Evolutionary conservation across 1,139 yeast genomes (phyloP).

Genomic region (Groenewaldozyma auringiensis): DNA sequence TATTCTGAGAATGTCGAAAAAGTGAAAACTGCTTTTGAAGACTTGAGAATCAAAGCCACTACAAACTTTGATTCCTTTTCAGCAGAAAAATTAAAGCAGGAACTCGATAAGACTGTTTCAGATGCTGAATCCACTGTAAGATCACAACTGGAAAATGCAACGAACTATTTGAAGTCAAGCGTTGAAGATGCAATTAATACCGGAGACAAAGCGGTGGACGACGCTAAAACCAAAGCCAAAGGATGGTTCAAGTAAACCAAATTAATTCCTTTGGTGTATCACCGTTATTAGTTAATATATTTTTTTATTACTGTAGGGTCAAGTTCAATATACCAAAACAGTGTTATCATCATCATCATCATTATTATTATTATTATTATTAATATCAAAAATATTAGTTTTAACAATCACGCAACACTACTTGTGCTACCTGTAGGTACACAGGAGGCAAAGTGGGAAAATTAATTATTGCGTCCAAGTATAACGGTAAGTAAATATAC

Average conservation of each 20-base stretch:
- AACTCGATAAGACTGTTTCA: slow-evolving; percentile 1
- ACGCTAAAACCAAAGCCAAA: slow-evolving; percentile 5
- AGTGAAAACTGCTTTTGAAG: slow-evolving; percentile 2
- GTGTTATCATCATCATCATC: too few relatives aligned
- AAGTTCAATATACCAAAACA: too few relatives aligned
- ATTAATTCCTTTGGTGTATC: not conserved
- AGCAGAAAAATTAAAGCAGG: slow-evolving; percentile 6
- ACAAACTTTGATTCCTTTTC: slow-evolving; percentile 5
- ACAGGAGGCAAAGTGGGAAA: too few relatives aligned
- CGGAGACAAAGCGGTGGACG: slow-evolving; percentile 6
- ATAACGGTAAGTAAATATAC: too few relatives aligned
- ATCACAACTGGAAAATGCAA: slow-evolving; percentile 1
- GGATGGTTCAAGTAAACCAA: slow-evolving; percentile 3
- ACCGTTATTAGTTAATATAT: too few relatives aligned
- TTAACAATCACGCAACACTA: too few relatives aligned
- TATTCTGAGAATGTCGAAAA: slow-evolving; percentile 6
- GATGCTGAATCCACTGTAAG: slow-evolving; percentile 1
- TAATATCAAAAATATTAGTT: too few relatives aligned
- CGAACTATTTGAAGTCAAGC: slow-evolving; percentile 3
- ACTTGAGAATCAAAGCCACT: slow-evolving; percentile 11
- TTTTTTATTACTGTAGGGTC: not conserved
- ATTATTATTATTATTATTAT: too few relatives aligned
- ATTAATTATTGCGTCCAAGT: too few relatives aligned
- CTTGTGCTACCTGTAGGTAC: too few relatives aligned
- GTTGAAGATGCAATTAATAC: not conserved